A percentile compares a stretch with the other conserved stretches of the same genome.
phyloP scores from a whole-genome alignment of 768 basidiomycete genomes.

The Rickenella mellea region DNA sequence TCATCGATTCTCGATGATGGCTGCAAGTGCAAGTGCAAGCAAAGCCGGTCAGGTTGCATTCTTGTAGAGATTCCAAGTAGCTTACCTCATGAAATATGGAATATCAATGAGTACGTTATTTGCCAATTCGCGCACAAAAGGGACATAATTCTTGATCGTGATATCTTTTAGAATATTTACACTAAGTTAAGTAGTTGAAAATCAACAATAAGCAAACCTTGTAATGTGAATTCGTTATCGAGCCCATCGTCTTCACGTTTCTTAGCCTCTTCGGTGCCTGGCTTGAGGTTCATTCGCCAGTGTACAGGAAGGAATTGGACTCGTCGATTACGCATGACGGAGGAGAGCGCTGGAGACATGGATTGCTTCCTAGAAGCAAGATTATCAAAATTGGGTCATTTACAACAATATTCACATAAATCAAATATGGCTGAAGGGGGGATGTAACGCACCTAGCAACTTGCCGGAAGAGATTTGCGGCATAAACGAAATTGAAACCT shows the following conservation, averaged over 20 bases:
- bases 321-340: slow-evolving; percentile 29
- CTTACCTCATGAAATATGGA: slow-evolving; percentile 30
- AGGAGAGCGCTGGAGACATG: slow-evolving; percentile 24
- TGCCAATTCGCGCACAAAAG: slow-evolving; percentile 29
- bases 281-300: slow-evolving; percentile 27
- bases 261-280: slow-evolving; percentile 24
- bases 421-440: background rate
- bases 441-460: slow-evolving; percentile 19
- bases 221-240: slow-evolving; percentile 30
- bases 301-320: slow-evolving; percentile 33
- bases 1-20: slow-evolving; percentile 30
- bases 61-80: background rate
- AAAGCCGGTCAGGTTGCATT: background rate
- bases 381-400: too few species aligned
- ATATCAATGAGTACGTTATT: slow-evolving; percentile 32
- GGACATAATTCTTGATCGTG: slow-evolving; percentile 30
- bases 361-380: slow-evolving; percentile 23
- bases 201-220: slow-evolving; percentile 8
- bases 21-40: slow-evolving; percentile 1
- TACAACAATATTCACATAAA: too few species aligned
- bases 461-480: slow-evolving; percentile 28
- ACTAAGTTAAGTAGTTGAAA: background rate
- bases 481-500: slow-evolving; percentile 32
- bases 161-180: slow-evolving; percentile 18
- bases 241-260: slow-evolving; percentile 28